phyloP scores from a whole-genome alignment of 208 protist species.

The Zelonia costaricensis region DNA sequence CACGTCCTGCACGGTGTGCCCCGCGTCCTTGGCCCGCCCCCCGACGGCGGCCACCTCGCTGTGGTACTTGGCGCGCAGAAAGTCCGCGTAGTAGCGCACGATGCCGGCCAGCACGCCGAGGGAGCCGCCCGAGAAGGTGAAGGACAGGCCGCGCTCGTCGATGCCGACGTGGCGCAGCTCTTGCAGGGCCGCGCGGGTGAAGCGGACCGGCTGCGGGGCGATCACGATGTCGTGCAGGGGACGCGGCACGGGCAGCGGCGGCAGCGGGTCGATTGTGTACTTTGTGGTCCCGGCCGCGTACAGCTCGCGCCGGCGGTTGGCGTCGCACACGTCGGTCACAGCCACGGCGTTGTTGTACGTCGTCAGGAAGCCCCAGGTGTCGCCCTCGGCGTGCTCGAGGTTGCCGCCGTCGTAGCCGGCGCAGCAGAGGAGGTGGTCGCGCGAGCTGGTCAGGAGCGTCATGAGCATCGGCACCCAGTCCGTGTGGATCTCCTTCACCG shows the following conservation, averaged over 20 bases:
- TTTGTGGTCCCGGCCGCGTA: slow-evolving; percentile 17
- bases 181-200: slow-evolving; percentile 12
- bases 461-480: slow-evolving; percentile 63
- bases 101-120: slow-evolving; percentile 61
- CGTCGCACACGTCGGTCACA: slow-evolving; percentile 32
- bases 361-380: slow-evolving; percentile 3
- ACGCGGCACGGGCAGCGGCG: slow-evolving; percentile 25
- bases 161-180: slow-evolving; percentile 30
- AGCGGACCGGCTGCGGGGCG: slow-evolving; percentile 37
- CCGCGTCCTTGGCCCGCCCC: slow-evolving; percentile 18
- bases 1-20: slow-evolving; percentile 28
- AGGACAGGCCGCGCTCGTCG: slow-evolving; percentile 32
- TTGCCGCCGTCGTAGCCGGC: slow-evolving; percentile 7
- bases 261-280: slow-evolving; percentile 39
- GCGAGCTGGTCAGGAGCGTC: slow-evolving; percentile 42
- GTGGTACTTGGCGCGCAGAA: slow-evolving; percentile 33
- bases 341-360: slow-evolving; percentile 25
- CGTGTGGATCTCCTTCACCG: slow-evolving; percentile 61
- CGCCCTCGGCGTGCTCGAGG: background rate
- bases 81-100: slow-evolving; percentile 44
- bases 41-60: slow-evolving; percentile 20
- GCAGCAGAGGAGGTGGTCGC: slow-evolving; percentile 36
- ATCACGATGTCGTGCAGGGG: slow-evolving; percentile 42
- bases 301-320: slow-evolving; percentile 25
- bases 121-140: slow-evolving; percentile 55